Base-by-base conservation (phyloP, 2,329 filamentous ascomycete genomes). In the Orbilia brochopaga region DNA sequence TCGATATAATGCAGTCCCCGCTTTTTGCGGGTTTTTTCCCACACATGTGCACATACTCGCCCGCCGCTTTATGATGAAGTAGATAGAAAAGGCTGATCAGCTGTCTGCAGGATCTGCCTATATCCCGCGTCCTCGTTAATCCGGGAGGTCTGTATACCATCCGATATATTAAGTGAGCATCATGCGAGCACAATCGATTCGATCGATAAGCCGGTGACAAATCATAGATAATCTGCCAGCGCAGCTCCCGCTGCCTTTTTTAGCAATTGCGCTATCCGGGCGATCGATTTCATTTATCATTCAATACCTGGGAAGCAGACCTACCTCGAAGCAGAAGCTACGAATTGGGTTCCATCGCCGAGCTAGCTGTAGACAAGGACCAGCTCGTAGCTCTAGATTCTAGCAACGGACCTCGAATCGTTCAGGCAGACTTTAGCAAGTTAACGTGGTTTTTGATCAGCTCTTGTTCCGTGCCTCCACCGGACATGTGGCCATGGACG, bases 11-110 rank as follows among this genome's bases (percentile, higher is more conserved):
- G 56, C 55, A 59, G 50, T 42, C 67, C 67, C 67, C 67, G 67
- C 67, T 57, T 32, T n/a, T 61, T 72, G 67, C 67, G 67, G 67
- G 40, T 51, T 65, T 72, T 72, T 70, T 40, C 52, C 55, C 42
- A n/a, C n/a, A n/a, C n/a, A n/a, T n/a, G n/a, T n/a, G n/a, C n/a
- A n/a, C n/a, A n/a, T 17, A 57, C 52, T 70, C 42, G 51, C 37
- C n/a, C 40, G 37, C 48, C 53, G 51, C 54, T 24, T n/a, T n/a
- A n/a, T n/a, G n/a, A n/a, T n/a, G n/a, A n/a, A n/a, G n/a, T n/a
- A n/a, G n/a, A n/a, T 40, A 40, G 24, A 48, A 6, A 21, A 32
- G 8, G 27, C 8, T 32, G 27, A 32, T 32, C 8, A 32, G 8
- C 27, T 32, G 27, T 32, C 27, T 32, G 27, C 27, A 32, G 27